Evolutionary conservation across 768 basidiomycete genomes (phyloP), one percentile per base, ranked within the genome.

Genomic region (Boletus rex-veris): DNA sequence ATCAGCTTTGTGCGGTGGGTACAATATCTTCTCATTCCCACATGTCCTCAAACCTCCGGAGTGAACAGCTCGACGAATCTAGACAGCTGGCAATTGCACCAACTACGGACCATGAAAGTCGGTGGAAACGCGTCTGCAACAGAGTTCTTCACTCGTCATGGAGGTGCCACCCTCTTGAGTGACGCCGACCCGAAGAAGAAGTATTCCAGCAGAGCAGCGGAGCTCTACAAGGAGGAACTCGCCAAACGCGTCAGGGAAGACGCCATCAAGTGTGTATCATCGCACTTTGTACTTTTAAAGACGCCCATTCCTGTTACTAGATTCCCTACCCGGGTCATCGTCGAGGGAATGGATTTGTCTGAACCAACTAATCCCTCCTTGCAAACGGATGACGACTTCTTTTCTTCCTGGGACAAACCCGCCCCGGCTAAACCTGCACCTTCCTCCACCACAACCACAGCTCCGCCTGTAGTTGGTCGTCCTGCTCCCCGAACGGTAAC

Each of bases 381-480:
- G 55, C 76, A 78, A 41, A 73, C 74, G 0, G 92, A 92, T 48
- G 95, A 97, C 9, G 95, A 98, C 68, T 99, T 99, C 73, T 99
- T 98, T 74, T 85, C 91, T 44, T 89, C 91, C 26, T 98, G 96
- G 95, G 93, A 95, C 58, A 96, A 96, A 68, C 87, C 91, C 1
- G 18, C 70, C 33, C 80, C 81, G 7, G 79, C 81, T 5, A 83
- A 80, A 66, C 58, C 80, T 2, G 64, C 77, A 5, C 71, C 85
- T 11, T 71, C 80, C n/a, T 74, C 83, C 4, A 74, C 80, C 5
- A 72, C 80, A 35, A 70, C 76, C 19, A 62, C 78, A 1, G 73
- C 80, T 1, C 82, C 85, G 4, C 85, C 88, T 15, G 74, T 78
- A 28, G 71, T 88, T 39, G 86, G 86, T 11, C 77, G 81, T 16